Evolutionary conservation across 2,329 filamentous ascomycete species (phyloP), one percentile per base, ranked within the genome.

Genomic region (Neofusicoccum cordaticola): DNA sequence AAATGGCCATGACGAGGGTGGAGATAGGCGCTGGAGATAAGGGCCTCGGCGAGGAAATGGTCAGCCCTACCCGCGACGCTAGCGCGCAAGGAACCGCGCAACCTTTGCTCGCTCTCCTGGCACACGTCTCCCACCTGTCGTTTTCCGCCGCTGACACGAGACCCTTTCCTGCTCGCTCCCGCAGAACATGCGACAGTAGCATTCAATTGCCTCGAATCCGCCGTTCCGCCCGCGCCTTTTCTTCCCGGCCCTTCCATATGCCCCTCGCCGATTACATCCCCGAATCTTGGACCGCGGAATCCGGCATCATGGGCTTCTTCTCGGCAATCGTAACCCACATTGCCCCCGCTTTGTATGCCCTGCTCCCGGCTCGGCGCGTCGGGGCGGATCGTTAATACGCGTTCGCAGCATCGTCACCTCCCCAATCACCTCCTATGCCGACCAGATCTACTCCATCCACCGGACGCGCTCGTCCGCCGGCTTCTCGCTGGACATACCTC

Each of bases 401-500:
- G 1, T 4, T 3, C 48, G 39, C 42, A 86, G 84, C 74, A 82
- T 89, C 67, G 80, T 88, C 61, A 82, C 85, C 8, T 88, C 86
- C 7, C 87, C 87, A 8, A 76, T 89, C 66, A 88, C 86, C 57
- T 87, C 85, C 69, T 89, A 89, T 78, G 83, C 85, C 66, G 87
- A 89, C 74, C 87, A 89, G 72, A 89, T 89, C 72, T 82, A 86
- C 73, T 85, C 83, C 69, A 89, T 89, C 71, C 83, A 88, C 76
- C 82, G 82, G 68, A 83, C 77, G 65, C 82, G 84, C 69, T 85
- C 80, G 64, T 88, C 86, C 3, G 84, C 83, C 39, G 87, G 87
- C 37, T 89, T 89, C 76, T 88, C 86, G 15, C 78, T 89, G 69
- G 87, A 89, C 71, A 88, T 89, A 42, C 86, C 86, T 15, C 75